A percentile compares a stretch with the other conserved stretches of the same genome.
phyloP scores from a whole-genome alignment of 2,329 filamentous ascomycete species.

The Pseudofabraea citricarpa region DNA sequence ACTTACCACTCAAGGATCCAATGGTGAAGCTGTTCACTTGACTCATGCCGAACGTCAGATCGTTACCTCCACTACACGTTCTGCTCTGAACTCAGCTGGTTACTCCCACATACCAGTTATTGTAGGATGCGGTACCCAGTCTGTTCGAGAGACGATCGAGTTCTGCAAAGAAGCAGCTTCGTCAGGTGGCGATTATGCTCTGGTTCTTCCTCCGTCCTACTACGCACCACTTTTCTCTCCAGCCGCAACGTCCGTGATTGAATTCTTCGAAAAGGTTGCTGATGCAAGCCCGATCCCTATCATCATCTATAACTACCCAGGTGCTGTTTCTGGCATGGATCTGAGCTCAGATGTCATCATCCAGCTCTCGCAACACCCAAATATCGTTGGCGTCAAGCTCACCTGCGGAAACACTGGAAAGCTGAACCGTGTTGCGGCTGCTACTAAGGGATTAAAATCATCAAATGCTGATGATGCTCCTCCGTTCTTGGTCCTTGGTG shows the following conservation, averaged over 20 bases:
- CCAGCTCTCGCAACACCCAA: slow-evolving; percentile 71
- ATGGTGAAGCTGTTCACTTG: slow-evolving; percentile 64
- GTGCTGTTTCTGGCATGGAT: slow-evolving; percentile 80
- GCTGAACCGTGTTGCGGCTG: slow-evolving; percentile 50
- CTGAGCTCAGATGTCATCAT: slow-evolving; percentile 86
- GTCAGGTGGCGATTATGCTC: slow-evolving; percentile 61
- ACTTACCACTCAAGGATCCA: slow-evolving; percentile 60
- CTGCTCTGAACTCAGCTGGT: slow-evolving; percentile 54
- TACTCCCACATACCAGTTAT: slow-evolving; percentile 56
- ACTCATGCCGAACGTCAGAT: slow-evolving; percentile 55
- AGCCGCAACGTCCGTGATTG: slow-evolving; percentile 47
- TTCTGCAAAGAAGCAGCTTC: slow-evolving; percentile 58
- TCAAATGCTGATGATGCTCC: slow-evolving; percentile 37
- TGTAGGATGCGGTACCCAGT: slow-evolving; percentile 62
- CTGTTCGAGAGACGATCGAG: slow-evolving; percentile 60
- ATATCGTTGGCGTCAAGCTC: slow-evolving; percentile 87
- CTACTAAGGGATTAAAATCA: slow-evolving; percentile 50
- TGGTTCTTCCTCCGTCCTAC: slow-evolving; percentile 64
- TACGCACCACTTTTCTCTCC: slow-evolving; percentile 55
- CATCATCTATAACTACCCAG: slow-evolving; percentile 87
- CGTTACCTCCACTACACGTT: slow-evolving; percentile 54
- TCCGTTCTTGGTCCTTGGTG: slow-evolving; percentile 67
- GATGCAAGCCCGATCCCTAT: slow-evolving; percentile 71
- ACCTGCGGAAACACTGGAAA: slow-evolving; percentile 77
- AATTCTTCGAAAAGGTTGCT: slow-evolving; percentile 57